Evolutionary conservation across 352 stramenopile genomes (phyloP), one percentile per base, ranked within the genome.

Genomic region (Blastocystis sp.): DNA sequence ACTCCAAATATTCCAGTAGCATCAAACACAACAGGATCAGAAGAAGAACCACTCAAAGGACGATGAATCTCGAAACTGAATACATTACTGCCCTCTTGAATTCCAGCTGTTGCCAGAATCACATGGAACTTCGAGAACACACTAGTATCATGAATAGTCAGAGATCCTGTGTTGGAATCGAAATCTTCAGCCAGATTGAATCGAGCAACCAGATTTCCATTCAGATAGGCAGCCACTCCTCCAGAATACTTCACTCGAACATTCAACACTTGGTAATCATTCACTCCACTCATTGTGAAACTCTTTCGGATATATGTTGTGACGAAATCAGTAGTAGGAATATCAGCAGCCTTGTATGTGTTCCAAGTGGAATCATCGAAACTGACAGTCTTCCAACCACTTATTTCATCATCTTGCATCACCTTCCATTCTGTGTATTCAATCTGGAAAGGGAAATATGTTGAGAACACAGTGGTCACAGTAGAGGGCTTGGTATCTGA

Each of bases 41-140:
- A 61, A 32, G 54, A 61, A 11, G 65, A 52, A 7, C 9, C 21
- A 14, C 43, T 16, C 0, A 35, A 5, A 29, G 51, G 24, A 32
- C 71, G 71, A 42, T 87, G 77, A n/a, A 87, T 51, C 46, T 87
- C 77, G 27, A 87, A 78, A 37, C 52, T 54, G 1, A 87, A n/a
- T 29, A 87, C 77, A 29, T 87, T 87, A 27, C 39, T 51, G 6
- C 58, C 77, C 1, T 43, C 49, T 39, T 56, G 29, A 35, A 51
- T 46, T n/a, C 56, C 56, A 0, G 9, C 51, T 0, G 51, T 57
- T 1, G 42, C n/a, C 9, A 83, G 29, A n/a, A 83, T 27, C 5
- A 83, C 43, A 42, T 83, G 71, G 71, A 83, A 83, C 49, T 66
- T 65, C 19, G 59, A 78, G 46, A 87, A 87, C 0, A 57, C 0